Base-by-base conservation (phyloP, 371 early-diverging fungal species). In the Parasitella parasitica region DNA sequence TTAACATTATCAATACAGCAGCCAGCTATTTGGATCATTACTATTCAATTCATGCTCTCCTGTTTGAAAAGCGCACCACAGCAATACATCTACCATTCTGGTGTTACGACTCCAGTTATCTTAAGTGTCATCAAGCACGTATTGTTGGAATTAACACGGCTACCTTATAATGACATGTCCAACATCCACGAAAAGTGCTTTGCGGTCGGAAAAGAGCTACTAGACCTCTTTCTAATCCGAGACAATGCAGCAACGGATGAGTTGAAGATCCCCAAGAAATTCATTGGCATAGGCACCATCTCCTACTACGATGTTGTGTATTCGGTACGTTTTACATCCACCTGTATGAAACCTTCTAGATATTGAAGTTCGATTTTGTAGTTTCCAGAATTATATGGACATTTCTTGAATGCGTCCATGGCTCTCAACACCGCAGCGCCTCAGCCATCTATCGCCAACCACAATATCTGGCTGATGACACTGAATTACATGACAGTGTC, bases 351-450 rank as follows among this genome's bases (percentile, higher is more conserved):
- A n/a, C n/a, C n/a, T n/a, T n/a, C n/a, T n/a, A n/a, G n/a, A n/a
- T n/a, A n/a, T n/a, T n/a, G n/a, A n/a, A n/a, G n/a, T n/a, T n/a
- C 9, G 11, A 43, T 2, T 32, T 20, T 28, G 12, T 50, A 80
- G 76, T 77, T 75, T 41, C 80, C 80, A n/a, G 76, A 80, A 51
- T 57, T 80, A 8, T 80, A 80, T 56, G 77, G 73, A 0, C 80
- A 80, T 58, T 80, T 80, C 35, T 46, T 75, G n/a, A 75, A 66
- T 62, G 61, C 69, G 20, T 24, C 64, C 36, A 54, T 61, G 30
- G 32, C 54, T 5, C 30, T 70, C 15, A 49, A 64, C 2, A 41
- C 54, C n/a, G 32, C 67, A 22, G 22, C 56, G 4, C 58, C 65
- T 27, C 73, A 80, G 24, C 80, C 80, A 8, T 66, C 76, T 0